These are phyloP conservation scores for Fusarium ramigenum DNA, from an alignment of 2,329 filamentous ascomycete genomes.

Conservation along the genomic window DNA sequence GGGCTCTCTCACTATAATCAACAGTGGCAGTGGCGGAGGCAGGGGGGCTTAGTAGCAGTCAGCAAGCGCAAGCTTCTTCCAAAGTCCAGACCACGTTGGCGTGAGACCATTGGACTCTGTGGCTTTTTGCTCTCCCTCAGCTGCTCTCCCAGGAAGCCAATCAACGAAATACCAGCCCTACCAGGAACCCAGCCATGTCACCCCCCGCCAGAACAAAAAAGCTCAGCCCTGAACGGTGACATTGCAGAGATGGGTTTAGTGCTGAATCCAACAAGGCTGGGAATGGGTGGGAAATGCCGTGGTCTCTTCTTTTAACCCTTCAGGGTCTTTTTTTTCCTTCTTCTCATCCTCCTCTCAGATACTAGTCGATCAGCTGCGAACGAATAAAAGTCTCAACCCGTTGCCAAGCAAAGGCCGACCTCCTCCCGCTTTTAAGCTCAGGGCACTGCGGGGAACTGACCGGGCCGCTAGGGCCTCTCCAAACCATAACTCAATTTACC, in stretches of 20 bases:
- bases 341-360: not conserved
- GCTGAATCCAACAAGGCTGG: constrained; percentile 28
- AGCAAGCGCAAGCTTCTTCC: not conserved
- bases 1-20: not conserved
- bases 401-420: not conserved
- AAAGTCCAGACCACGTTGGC: constrained; percentile 30
- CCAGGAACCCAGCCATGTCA: constrained; percentile 14
- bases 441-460: constrained; percentile 30
- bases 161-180: constrained; percentile 31
- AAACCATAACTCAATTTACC: not conserved
- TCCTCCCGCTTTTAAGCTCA: constrained; percentile 9
- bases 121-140: constrained; percentile 28
- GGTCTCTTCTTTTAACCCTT: not conserved
- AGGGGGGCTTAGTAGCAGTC: constrained; percentile 14
- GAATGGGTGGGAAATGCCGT: not conserved
- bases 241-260: constrained; percentile 25
- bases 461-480: constrained; percentile 29
- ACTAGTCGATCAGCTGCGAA: not conserved
- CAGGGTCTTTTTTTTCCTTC: not conserved
- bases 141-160: constrained; percentile 20
- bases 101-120: constrained; percentile 25
- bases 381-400: not conserved
- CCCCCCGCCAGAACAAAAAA: constrained; percentile 1
- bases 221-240: constrained; percentile 17
- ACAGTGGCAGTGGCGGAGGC: constrained; percentile 12